Percentiles rank a stretch among this genome's conserved stretches.
phyloP scores from a whole-genome alignment of 176 grass and related monocot species.

The Oryza rufipogon region DNA sequence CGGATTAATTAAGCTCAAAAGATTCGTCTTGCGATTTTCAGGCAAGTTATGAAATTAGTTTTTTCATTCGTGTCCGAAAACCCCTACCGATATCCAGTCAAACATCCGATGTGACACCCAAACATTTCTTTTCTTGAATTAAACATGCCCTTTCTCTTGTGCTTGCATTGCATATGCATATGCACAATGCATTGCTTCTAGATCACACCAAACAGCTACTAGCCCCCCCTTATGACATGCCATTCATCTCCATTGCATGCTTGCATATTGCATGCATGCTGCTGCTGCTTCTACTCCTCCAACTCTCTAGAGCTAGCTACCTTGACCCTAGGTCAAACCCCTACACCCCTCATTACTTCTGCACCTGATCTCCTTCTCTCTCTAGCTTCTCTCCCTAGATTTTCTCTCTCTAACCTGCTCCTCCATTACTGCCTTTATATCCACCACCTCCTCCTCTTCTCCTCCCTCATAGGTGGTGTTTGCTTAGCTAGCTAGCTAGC shows the following conservation, averaged over 20 bases:
- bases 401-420: slow-evolving; percentile 10
- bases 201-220: slow-evolving; percentile 50
- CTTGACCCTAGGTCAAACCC: slow-evolving; percentile 56
- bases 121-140: too few relatives aligned
- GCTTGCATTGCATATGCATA: too few relatives aligned
- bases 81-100: too few relatives aligned
- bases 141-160: too few relatives aligned
- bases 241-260: slow-evolving; percentile 31
- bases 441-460: slow-evolving; percentile 28
- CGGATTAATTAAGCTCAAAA: too few relatives aligned
- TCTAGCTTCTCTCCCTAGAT: not conserved
- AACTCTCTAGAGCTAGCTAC: not conserved
- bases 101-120: too few relatives aligned
- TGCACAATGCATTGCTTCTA: not conserved
- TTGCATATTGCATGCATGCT: not conserved
- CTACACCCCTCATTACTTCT: slow-evolving; percentile 29
- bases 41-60: too few relatives aligned
- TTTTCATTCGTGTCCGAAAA: too few relatives aligned
- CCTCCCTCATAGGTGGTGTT: slow-evolving; percentile 9
- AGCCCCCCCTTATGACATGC: not conserved
- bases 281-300: too few relatives aligned
- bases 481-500: too few relatives aligned
- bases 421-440: slow-evolving; percentile 36
- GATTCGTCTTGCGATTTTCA: too few relatives aligned
- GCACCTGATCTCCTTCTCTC: not conserved